Conservation (phyloP, 106 monocot genomes). For the Xerophyta viscosa region DNA sequence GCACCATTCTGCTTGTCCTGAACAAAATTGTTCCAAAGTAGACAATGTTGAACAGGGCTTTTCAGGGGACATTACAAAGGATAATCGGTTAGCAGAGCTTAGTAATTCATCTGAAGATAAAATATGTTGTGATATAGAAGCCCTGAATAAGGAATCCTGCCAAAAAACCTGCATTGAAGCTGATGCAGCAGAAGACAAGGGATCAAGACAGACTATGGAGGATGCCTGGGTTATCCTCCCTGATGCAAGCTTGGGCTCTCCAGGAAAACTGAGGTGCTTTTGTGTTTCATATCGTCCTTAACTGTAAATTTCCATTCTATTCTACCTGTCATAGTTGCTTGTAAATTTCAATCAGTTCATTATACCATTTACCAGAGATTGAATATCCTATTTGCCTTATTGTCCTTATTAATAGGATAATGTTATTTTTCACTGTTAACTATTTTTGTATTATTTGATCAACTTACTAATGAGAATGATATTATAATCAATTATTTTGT, state of each 20-base stretch:
- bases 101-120: slow-evolving; percentile 5
- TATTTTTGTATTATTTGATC: too few species aligned
- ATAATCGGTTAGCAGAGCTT: not conserved
- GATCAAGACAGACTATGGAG: slow-evolving; percentile 83
- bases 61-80: not conserved
- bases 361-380: too few species aligned
- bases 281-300: too few species aligned
- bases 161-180: slow-evolving; percentile 44
- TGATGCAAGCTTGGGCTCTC: slow-evolving; percentile 46
- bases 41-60: slow-evolving; percentile 1
- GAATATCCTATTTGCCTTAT: too few species aligned
- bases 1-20: not conserved
- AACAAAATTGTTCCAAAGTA: slow-evolving; percentile 14
- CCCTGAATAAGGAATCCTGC: not conserved
- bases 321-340: too few species aligned
- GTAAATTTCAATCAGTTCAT: too few species aligned
- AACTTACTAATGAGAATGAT: too few species aligned
- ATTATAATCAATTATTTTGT: too few species aligned
- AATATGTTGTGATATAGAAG: slow-evolving; percentile 12
- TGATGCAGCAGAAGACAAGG: slow-evolving; percentile 81
- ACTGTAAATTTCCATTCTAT: too few species aligned
- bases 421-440: too few species aligned
- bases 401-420: too few species aligned
- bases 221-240: slow-evolving; percentile 82
- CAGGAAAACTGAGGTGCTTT: slow-evolving; percentile 61